Evolutionary conservation across 495 filamentous ascomycete genomes (phyloP).

Genomic region (Penicillium arizonense): DNA sequence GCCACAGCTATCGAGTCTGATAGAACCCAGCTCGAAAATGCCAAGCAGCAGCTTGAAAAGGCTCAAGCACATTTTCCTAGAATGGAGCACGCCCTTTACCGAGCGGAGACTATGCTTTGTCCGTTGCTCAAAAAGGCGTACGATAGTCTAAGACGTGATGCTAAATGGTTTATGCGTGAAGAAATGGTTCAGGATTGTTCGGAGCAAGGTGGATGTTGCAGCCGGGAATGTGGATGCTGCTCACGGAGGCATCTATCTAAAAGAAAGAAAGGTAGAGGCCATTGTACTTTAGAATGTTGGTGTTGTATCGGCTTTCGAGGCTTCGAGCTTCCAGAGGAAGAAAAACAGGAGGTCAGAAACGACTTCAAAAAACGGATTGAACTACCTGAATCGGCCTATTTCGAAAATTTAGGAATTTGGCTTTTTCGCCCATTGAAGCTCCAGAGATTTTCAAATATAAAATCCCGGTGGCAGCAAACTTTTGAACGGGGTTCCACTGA

Average conservation of each 20-base stretch:
- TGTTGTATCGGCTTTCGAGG: constrained; percentile 11
- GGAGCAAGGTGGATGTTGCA: constrained; percentile 10
- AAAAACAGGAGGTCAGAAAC: background rate
- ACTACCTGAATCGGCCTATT: background rate
- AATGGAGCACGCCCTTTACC: constrained; percentile 1
- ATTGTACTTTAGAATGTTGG: constrained; percentile 9
- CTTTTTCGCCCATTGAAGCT: background rate
- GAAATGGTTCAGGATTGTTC: constrained; percentile 11
- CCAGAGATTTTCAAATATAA: background rate
- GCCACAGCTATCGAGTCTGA: background rate
- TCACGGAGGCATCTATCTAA: background rate
- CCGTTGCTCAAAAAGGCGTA: background rate
- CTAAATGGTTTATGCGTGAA: constrained; percentile 7
- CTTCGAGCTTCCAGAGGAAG: constrained; percentile 1
- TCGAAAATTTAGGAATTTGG: background rate
- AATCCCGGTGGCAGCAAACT: background rate
- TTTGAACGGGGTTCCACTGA: too few relatives aligned
- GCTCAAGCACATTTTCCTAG: background rate
- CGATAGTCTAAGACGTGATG: background rate
- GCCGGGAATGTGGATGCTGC: constrained; percentile 11
- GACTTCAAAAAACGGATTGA: background rate
- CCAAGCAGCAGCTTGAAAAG: background rate
- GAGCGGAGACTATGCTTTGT: background rate
- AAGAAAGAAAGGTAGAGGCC: constrained; percentile 1
- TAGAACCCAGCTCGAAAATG: background rate